phyloP scores from a whole-genome alignment of 805 yeast genomes.

The Candida insectalens region DNA sequence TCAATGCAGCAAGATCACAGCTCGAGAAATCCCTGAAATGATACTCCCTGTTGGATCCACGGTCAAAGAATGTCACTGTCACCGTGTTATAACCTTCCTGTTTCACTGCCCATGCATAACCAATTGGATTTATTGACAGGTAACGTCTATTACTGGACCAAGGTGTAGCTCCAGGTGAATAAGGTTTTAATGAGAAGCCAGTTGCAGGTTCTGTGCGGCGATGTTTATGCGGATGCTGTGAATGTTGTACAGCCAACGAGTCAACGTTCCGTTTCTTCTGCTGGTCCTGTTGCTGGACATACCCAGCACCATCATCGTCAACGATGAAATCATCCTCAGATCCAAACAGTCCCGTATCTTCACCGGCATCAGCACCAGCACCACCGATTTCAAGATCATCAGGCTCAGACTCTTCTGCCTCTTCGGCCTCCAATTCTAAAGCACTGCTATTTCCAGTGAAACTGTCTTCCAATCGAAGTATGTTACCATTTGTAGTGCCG shows the following conservation, averaged over 20 bases:
- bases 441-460: background rate
- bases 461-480: slow-evolving; percentile 16
- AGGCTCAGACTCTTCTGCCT: slow-evolving; percentile 8
- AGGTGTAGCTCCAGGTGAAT: slow-evolving; percentile 85
- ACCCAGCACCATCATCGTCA: slow-evolving; percentile 56
- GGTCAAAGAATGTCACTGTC: slow-evolving; percentile 84
- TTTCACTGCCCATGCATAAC: slow-evolving; percentile 73
- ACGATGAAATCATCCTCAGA: slow-evolving; percentile 46
- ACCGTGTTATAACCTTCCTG: slow-evolving; percentile 53
- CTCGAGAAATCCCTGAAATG: slow-evolving; percentile 71
- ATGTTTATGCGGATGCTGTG: background rate
- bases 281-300: slow-evolving; percentile 1
- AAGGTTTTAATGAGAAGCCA: slow-evolving; percentile 36
- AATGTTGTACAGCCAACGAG: too few species aligned
- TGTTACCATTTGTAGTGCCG: slow-evolving; percentile 35
- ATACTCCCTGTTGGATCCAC: slow-evolving; percentile 64
- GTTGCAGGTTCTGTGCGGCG: background rate
- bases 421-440: slow-evolving; percentile 7
- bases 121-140: slow-evolving; percentile 68
- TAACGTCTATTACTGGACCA: slow-evolving; percentile 61
- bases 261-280: background rate
- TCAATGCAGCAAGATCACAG: slow-evolving; percentile 69
- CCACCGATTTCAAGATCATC: slow-evolving; percentile 12
- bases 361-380: slow-evolving; percentile 18
- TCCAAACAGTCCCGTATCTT: slow-evolving; percentile 18